Base-by-base conservation (phyloP, 306 rosid species). In the Calophaca sinica region DNA sequence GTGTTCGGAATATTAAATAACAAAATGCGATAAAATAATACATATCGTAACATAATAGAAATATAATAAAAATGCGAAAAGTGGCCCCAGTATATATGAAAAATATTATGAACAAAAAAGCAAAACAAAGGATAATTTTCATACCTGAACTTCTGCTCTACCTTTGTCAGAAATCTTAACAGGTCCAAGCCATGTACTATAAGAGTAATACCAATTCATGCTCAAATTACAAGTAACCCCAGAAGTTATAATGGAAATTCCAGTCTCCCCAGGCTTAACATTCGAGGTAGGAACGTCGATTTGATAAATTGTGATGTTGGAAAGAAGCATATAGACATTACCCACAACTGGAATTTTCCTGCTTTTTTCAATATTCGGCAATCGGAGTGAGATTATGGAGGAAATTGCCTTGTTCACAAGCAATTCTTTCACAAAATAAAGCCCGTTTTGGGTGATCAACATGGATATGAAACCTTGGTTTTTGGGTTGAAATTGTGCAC, bases 121-220 rank as follows among this genome's bases (percentile, higher is more conserved):
- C 4, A 69, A 78, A 73, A 57, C 4, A 49, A 42, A 44, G 45
- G 52, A 26, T 10, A 46, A 65, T 57, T 65, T 44, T 66, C 45
- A 74, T 84, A 94, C 99, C 93, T 81, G 87, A 81, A 94, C 85
- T 74, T 96, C 65, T 64, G 96, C 97, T 15, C 55, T 72, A 55
- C 97, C 96, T 67, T 73, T 50, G 65, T 94, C 97, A 12, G 87
- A 83, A 81, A 94, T 68, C 77, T 81, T 73, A 70, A 89, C 66
- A 6, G 97, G 97, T 35, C 79, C 75, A 78, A 87, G 41, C 99
- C 99, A 92, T 15, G 86, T 90, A 46, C 84, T 87, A 51, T 87
- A 88, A 7, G 88, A 82, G 73, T 94, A 92, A 74, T 79, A 70
- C 99, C 97, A 94, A 85, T 84, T 79, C 90, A 90, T 85, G 78